Evolutionary conservation across 345 rosid species (phyloP), one percentile per base, ranked within the genome.

Genomic region (Dipteronia dyeriana): DNA sequence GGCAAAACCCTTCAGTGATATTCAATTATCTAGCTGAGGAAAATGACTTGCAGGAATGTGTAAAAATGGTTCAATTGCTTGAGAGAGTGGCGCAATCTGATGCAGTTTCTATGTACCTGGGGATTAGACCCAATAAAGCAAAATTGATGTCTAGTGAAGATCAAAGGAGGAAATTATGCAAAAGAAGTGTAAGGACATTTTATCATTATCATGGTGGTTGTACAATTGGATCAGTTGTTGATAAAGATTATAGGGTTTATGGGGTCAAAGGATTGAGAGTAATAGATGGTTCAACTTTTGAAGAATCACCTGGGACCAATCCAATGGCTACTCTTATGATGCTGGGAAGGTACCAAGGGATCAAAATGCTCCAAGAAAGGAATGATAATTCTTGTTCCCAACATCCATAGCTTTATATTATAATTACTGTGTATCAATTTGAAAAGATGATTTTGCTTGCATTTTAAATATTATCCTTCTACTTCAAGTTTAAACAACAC

Each of bases 311-410:
- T 0, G 97, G 97, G 13, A 90, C 96, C 90, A 91, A 41, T 41
- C 45, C 45, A 20, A 89, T 88, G 97, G 94, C 94, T 0, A 91
- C 96, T 1, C 79, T 87, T 4, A 20, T 91, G 74, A 92, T 92
- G 94, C 82, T 91, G 29, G 98, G 98, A 29, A 85, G 97, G 67
- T 94, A 92, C 63, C 94, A 90, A 85, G 94, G 94, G 76, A 80
- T 88, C 80, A 86, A 82, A 54, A 84, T 90, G 26, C 83, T 89
- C n/a, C 74, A 73, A 73, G 87, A 85, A 76, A 70, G 89, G 66
- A 75, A 79, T 39, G 47, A 67, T 12, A 6, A 7, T 19, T 29
- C 51, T 53, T 59, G 54, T n/a, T 20, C 19, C 53, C 69, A 62
- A 45, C 49, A 41, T 29, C 73, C 68, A 25, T 62, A 66, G 4